Evolutionary conservation across 768 basidiomycete species (phyloP).

Genomic region (Mycena sanguinolenta): DNA sequence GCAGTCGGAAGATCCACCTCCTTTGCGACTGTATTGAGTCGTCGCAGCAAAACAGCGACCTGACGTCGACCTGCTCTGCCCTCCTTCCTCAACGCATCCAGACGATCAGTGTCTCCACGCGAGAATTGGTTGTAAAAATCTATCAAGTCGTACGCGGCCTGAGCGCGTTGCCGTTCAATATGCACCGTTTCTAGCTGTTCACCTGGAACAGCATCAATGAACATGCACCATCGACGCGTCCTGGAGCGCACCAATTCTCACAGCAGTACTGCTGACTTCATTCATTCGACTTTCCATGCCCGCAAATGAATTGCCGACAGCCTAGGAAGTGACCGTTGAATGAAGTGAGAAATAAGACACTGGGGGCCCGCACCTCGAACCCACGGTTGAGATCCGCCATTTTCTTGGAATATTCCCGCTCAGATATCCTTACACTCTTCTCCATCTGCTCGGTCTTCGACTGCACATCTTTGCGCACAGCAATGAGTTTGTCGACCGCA

Average conservation of each 20-base stretch:
- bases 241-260: conserved; percentile 82
- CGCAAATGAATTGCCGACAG: conserved; percentile 88
- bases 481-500: conserved; percentile 89
- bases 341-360: conserved; percentile 10
- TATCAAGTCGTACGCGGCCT: conserved; percentile 94
- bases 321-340: conserved; percentile 57
- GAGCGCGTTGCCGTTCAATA: conserved; percentile 90
- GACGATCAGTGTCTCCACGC: conserved; percentile 78
- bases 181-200: conserved; percentile 97
- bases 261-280: conserved; percentile 93
- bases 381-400: conserved; percentile 93
- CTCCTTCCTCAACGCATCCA: conserved; percentile 87
- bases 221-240: conserved; percentile 11
- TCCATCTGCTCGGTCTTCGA: conserved; percentile 92
- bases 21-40: conserved; percentile 89
- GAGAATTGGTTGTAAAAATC: conserved; percentile 95
- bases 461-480: conserved; percentile 91
- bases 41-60: conserved; percentile 87
- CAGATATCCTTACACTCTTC: conserved; percentile 88
- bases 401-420: conserved; percentile 94
- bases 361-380: conserved; percentile 81
- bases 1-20: conserved; percentile 91
- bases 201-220: conserved; percentile 61
- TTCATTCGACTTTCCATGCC: conserved; percentile 93
- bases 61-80: conserved; percentile 90